These are phyloP conservation scores for Datura wrightii DNA, from an alignment of 257 asterid species.

Conservation along the genomic window DNA sequence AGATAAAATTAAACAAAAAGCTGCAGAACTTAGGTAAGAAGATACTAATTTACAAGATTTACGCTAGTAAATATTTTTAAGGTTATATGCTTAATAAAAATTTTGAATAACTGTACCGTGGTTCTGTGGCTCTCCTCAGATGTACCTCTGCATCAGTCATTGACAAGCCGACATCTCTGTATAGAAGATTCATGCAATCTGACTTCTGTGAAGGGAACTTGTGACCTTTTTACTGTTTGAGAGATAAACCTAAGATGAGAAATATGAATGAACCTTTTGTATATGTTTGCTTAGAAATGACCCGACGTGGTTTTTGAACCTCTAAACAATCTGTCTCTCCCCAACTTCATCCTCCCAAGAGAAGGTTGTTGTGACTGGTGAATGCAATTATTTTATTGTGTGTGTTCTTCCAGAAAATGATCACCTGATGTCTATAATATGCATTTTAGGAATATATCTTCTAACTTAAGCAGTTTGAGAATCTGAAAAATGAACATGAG, in stretches of 20 bases:
- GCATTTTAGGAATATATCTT: constrained; percentile 23
- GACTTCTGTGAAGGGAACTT: background rate
- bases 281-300: constrained; percentile 15
- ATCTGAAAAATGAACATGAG: constrained; percentile 21
- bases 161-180: background rate
- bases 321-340: background rate
- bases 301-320: background rate
- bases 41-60: background rate
- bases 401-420: constrained; percentile 11
- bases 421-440: constrained; percentile 20
- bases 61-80: background rate
- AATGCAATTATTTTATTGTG: background rate
- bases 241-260: background rate
- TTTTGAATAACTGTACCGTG: constrained; percentile 6
- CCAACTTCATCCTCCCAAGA: constrained; percentile 1
- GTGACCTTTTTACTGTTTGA: background rate
- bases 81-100: background rate
- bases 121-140: background rate
- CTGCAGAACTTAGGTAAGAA: background rate
- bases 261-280: background rate
- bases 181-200: constrained; percentile 25
- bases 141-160: background rate
- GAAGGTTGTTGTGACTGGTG: background rate
- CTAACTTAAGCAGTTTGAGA: constrained; percentile 1
- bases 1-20: background rate